phyloP scores from a whole-genome alignment of 768 basidiomycete species.

The Calocybe indica region DNA sequence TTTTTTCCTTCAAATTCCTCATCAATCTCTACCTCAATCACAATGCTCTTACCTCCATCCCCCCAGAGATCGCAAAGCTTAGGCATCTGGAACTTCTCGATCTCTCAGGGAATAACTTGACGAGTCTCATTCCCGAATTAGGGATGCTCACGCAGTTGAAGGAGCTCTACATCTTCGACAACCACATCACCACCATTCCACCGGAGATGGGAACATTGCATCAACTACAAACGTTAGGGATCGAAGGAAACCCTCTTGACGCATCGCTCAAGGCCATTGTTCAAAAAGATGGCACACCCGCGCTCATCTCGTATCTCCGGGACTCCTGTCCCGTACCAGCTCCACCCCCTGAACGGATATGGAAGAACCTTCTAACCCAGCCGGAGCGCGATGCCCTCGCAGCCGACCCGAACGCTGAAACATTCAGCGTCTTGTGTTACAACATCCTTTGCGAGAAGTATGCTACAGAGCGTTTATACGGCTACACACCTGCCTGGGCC shows the following conservation, averaged over 20 bases:
- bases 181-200: slow-evolving; percentile 81
- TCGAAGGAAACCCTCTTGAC: slow-evolving; percentile 97
- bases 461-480: slow-evolving; percentile 86
- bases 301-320: slow-evolving; percentile 85
- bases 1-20: slow-evolving; percentile 89
- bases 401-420: slow-evolving; percentile 65
- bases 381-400: slow-evolving; percentile 54
- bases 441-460: slow-evolving; percentile 93
- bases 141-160: slow-evolving; percentile 87
- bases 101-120: slow-evolving; percentile 82
- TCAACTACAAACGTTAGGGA: slow-evolving; percentile 86
- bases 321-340: slow-evolving; percentile 84
- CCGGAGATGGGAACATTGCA: slow-evolving; percentile 85
- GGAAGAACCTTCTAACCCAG: slow-evolving; percentile 58
- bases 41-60: slow-evolving; percentile 74
- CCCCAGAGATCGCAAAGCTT: slow-evolving; percentile 78
- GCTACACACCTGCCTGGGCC: slow-evolving; percentile 97
- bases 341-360: slow-evolving; percentile 74
- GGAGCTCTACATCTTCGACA: slow-evolving; percentile 95
- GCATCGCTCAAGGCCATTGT: slow-evolving; percentile 68
- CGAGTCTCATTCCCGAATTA: slow-evolving; percentile 74
- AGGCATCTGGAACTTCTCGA: slow-evolving; percentile 87
- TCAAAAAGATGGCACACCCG: slow-evolving; percentile 92
- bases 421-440: slow-evolving; percentile 79
- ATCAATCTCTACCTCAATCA: slow-evolving; percentile 95